Percentiles rank a stretch among this genome's conserved stretches.
Evolutionary conservation across 2,329 filamentous ascomycete genomes (phyloP).

Genomic region (Penicillium sp.): DNA sequence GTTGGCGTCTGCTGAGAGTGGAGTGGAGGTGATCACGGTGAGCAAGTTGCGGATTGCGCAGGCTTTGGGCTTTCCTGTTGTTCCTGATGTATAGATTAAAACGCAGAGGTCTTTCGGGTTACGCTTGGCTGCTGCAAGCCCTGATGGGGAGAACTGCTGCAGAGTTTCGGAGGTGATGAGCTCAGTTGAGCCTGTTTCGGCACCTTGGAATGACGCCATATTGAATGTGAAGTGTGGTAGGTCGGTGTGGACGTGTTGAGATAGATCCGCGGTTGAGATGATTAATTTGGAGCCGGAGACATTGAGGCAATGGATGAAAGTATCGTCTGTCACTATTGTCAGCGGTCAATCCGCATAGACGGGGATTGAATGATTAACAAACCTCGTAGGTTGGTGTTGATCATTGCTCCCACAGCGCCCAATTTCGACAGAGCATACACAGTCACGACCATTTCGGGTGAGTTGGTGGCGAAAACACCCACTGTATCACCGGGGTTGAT

Average conservation of each 20-base stretch:
- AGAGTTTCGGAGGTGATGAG: slow-evolving; percentile 28
- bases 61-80: slow-evolving; percentile 50
- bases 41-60: slow-evolving; percentile 45
- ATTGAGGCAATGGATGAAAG: slow-evolving; percentile 47
- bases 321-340: slow-evolving; percentile 37
- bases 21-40: slow-evolving; percentile 39
- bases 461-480: slow-evolving; percentile 51
- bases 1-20: slow-evolving; percentile 37
- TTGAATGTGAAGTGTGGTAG: slow-evolving; percentile 42
- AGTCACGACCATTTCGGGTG: slow-evolving; percentile 50
- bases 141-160: slow-evolving; percentile 27
- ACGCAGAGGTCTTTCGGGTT: slow-evolving; percentile 37
- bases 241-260: slow-evolving; percentile 35
- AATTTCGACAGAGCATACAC: slow-evolving; percentile 49
- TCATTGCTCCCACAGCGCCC: slow-evolving; percentile 47
- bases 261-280: slow-evolving; percentile 48
- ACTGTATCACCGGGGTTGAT: slow-evolving; percentile 45
- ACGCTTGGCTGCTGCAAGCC: slow-evolving; percentile 33
- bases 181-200: slow-evolving; percentile 25
- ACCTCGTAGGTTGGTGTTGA: slow-evolving; percentile 52
- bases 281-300: slow-evolving; percentile 44
- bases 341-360: not conserved
- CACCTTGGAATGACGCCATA: slow-evolving; percentile 38
- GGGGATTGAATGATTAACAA: slow-evolving; percentile 7
- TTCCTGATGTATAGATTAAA: slow-evolving; percentile 52